These are phyloP conservation scores for Sideroxylon spinosum DNA, from an alignment of 179 eudicot species.

Conservation along the genomic window DNA sequence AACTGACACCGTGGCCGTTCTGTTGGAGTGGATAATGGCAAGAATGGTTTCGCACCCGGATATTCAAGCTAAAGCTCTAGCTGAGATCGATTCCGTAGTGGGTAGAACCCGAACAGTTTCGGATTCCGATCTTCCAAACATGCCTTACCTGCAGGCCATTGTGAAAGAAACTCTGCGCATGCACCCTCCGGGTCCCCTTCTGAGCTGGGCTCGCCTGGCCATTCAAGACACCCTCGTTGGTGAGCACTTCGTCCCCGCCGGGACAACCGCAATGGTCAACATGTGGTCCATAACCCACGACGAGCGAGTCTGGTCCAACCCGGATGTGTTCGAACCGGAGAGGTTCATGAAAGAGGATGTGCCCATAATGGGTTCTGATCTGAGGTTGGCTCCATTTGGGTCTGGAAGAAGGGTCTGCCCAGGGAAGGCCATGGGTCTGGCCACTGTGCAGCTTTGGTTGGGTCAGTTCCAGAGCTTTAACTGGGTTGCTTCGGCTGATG, in stretches of 20 bases:
- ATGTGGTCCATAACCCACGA: conserved; percentile 84
- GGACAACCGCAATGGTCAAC: conserved; percentile 86
- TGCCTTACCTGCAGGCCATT: conserved; percentile 62
- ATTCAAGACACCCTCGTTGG: conserved; percentile 70
- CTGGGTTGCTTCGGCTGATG: conserved; percentile 33
- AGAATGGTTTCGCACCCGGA: conserved; percentile 75
- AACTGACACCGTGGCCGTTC: conserved; percentile 72
- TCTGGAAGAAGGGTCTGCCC: conserved; percentile 79
- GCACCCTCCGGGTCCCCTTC: conserved; percentile 84
- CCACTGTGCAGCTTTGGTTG: conserved; percentile 70
- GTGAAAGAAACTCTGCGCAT: conserved; percentile 65
- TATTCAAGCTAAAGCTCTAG: conserved; percentile 64
- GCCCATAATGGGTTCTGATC: conserved; percentile 56
- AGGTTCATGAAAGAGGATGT: conserved; percentile 62
- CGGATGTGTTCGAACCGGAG: conserved; percentile 49
- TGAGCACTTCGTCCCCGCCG: conserved; percentile 56
- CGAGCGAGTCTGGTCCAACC: conserved; percentile 47
- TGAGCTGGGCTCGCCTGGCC: conserved; percentile 77
- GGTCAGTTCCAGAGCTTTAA: conserved; percentile 57
- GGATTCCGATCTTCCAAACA: conserved; percentile 52
- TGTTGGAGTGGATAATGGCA: conserved; percentile 69
- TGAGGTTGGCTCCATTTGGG: conserved; percentile 68
- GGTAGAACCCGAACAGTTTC: conserved; percentile 33
- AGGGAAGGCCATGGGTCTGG: conserved; percentile 64
- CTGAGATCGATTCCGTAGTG: conserved; percentile 43